These are phyloP conservation scores for Metarhizium guizhouense DNA, from an alignment of 2,329 filamentous ascomycete species.

Conservation along the genomic window DNA sequence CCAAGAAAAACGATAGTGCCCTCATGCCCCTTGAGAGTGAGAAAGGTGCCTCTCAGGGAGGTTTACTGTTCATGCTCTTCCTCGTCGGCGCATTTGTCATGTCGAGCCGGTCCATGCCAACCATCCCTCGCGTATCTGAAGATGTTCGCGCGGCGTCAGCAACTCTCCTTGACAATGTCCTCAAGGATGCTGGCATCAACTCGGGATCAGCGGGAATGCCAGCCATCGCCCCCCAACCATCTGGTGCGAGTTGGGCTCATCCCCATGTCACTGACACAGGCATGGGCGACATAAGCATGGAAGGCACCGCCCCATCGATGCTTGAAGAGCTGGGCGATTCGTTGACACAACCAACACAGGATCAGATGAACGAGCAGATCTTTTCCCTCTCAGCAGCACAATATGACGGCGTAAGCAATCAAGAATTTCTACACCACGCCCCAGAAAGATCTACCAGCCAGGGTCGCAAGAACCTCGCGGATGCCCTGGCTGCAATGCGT, in stretches of 20 bases:
- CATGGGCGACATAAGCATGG: constrained; percentile 30
- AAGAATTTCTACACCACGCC: constrained; percentile 57
- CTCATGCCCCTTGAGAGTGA: constrained; percentile 40
- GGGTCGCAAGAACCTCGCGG: constrained; percentile 66
- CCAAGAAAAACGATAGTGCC: constrained; percentile 38
- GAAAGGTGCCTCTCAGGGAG: constrained; percentile 65
- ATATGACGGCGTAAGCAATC: constrained; percentile 66
- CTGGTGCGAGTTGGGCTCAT: constrained; percentile 38
- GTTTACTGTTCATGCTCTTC: constrained; percentile 88
- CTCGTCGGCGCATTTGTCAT: constrained; percentile 94
- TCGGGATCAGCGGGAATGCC: constrained; percentile 32
- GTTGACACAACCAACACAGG: constrained; percentile 66
- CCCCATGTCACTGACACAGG: constrained; percentile 30
- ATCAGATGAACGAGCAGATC: constrained; percentile 80
- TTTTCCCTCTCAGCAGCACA: constrained; percentile 81
- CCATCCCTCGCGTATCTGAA: constrained; percentile 69
- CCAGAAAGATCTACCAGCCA: constrained; percentile 48
- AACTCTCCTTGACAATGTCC: constrained; percentile 68
- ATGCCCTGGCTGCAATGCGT: constrained; percentile 74
- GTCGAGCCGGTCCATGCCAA: constrained; percentile 67
- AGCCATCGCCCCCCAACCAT: constrained; percentile 42
- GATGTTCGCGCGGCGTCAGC: constrained; percentile 73
- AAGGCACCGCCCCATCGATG: constrained; percentile 43
- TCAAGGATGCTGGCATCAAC: constrained; percentile 67
- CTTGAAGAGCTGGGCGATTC: constrained; percentile 59